A percentile compares a stretch with the other conserved stretches of the same genome.
phyloP scores from a whole-genome alignment of 2,329 filamentous ascomycete species.

The Amauroascus niger region DNA sequence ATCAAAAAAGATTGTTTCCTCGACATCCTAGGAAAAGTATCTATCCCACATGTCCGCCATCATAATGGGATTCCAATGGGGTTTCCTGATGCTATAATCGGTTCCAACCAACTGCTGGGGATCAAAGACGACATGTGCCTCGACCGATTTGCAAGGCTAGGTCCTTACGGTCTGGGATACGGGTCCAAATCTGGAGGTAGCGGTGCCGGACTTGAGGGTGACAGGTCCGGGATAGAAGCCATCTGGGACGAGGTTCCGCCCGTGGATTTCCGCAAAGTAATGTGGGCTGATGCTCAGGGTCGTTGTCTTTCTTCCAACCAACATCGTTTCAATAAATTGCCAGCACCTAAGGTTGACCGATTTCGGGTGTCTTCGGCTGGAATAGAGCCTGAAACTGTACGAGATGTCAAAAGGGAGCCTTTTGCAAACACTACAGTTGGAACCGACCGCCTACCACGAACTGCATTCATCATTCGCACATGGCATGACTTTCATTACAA shows the following conservation, averaged over 20 bases:
- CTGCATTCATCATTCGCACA: conserved; percentile 67
- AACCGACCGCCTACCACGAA: conserved; percentile 42
- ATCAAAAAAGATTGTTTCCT: conserved; percentile 68
- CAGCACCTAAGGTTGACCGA: conserved; percentile 29
- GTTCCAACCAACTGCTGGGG: conserved; percentile 73
- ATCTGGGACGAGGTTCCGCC: conserved; percentile 64
- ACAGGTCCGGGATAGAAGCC: conserved; percentile 66
- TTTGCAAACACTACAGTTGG: conserved; percentile 4
- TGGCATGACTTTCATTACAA: conserved; percentile 74
- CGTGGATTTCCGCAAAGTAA: conserved; percentile 65
- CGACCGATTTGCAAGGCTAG: conserved; percentile 78
- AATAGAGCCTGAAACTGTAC: conserved; percentile 12
- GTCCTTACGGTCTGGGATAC: conserved; percentile 85
- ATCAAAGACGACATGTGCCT: conserved; percentile 83
- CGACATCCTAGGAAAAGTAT: conserved; percentile 55
- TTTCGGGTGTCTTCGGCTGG: conserved; percentile 19
- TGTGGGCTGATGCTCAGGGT: conserved; percentile 70
- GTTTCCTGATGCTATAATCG: conserved; percentile 74
- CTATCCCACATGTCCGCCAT: conserved; percentile 60
- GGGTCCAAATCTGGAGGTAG: conserved; percentile 66
- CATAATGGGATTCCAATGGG: conserved; percentile 71
- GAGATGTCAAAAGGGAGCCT: conserved; percentile 7
- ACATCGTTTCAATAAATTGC: conserved; percentile 51
- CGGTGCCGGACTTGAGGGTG: conserved; percentile 75
- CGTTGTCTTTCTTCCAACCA: conserved; percentile 63